Base-by-base conservation (phyloP, 805 yeast species). In the Wilhelminamyces savonicus region DNA sequence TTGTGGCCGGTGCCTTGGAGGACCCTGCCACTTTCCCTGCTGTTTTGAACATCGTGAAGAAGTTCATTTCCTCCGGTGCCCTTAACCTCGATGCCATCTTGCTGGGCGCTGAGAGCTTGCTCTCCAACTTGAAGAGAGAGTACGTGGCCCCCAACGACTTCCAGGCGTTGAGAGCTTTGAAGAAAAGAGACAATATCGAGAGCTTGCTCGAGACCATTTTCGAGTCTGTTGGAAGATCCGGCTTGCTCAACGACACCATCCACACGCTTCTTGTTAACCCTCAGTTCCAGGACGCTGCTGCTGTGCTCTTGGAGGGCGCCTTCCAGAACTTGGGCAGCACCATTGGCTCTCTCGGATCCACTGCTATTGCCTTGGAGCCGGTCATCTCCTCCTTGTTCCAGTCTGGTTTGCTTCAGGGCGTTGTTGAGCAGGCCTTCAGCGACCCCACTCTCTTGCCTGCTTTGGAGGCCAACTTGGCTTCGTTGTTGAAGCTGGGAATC, bases 151-250 rank as follows among this genome's bases (percentile, higher is more conserved):
- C 24, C 21, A 18, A 20, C 10, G 30, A 29, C 19, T 27, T 17
- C n/a, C n/a, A n/a, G n/a, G n/a, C n/a, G n/a, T n/a, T n/a, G n/a
- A n/a, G n/a, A n/a, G 29, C 25, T 6, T 18, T 38, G 16, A 30
- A 23, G 10, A 54, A 43, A 31, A 50, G 60, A 40, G 57, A 49
- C 38, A 56, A 56, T 28, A 37, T 54, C 26, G 52, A 46, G 28
- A 57, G 54, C 24, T 50, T 56, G 34, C 39, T 52, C 18, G 41
- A 48, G 13, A 56, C 60, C 7, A 38, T 56, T n/a, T 44, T 56
- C 22, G 24, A 40, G 2, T 39, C 59, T 3, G 46, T 54, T 30
- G 52, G 42, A 19, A 37, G 46, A 35, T 52, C 59, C 6, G 55
- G 54, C 6, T 39, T 56, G 23, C 28, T 56, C 23, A 44, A 39